Evolutionary conservation across 2,329 filamentous ascomycete genomes (phyloP), one percentile per base, ranked within the genome.

Genomic region (Endoconidiophora laricicola): DNA sequence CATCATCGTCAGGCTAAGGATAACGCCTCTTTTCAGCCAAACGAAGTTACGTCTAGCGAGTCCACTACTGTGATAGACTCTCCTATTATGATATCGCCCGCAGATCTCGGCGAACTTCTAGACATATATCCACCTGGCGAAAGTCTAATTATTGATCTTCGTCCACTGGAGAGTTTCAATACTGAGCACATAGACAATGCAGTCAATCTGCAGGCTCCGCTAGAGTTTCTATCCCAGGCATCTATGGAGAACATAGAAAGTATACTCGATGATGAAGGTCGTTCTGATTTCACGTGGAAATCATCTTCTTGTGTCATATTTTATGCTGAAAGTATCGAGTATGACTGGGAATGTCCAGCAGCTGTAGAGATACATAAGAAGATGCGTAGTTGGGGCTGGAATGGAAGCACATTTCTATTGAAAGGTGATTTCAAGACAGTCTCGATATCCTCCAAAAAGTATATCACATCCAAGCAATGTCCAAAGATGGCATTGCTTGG

Each of bases 391-490:
- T 64, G 66, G 55, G 69, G 67, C 20, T 77, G 73, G 73, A 54
- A 55, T 0, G 73, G 73, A 2, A 66, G 68, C 39, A 70, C 65
- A 52, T 76, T 76, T 56, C 62, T 76, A 6, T 63, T 77, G 33
- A 75, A 75, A 56, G 73, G 73, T 0, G 70, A 73, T 48, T 77
- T 72, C 57, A 65, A 66, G 44, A 73, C 76, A 54, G 76, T 76
- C 54, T 72, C 70, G 14, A 63, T 64, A 23, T 71, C 70, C 0
- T 76, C 73, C 54, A 67, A 68, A 53, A 69, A 68, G 52, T 69
- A 73, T 53, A 71, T 75, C 52, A 63, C 63, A 6, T 26, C 46
- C 3, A n/a, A n/a, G 4, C 22, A 23, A 12, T 7, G 29, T 12
- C 20, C 20, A 12, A 12, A 14, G 14, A 24, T 12, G 41, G 6